Base-by-base conservation (phyloP, 208 protist species). In the Porcisia hertigi region DNA sequence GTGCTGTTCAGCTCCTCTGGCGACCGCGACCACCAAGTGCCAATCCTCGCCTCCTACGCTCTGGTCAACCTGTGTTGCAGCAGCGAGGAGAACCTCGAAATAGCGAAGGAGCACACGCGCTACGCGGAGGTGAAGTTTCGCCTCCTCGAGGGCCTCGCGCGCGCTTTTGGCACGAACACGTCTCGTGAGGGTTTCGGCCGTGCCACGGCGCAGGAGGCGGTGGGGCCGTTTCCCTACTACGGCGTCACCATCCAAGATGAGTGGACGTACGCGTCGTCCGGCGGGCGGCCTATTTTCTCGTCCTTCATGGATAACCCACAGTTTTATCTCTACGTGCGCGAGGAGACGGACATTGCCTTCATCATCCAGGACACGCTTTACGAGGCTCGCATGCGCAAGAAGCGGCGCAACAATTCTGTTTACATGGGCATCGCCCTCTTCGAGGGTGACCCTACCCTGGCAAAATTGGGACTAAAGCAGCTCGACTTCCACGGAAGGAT, bases 281-380 rank as follows among this genome's bases (percentile, higher is more conserved):
- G 94, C 52, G 94, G 94, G 59, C 86, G 94, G 4, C 94, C 94
- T 30, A 94, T 95, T 64, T 96, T 94, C 77, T 94, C 91, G 20
- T 94, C 89, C 39, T 97, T 97, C 79, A 94, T 97, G 89, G 94
- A 97, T 83, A 97, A 97, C 77, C 94, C 94, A 49, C 94, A 97
- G 86, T 96, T 97, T 73, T 88, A 94, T 64, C 83, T 97, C 12
- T 86, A 87, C 82, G 88, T 96, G 6, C 83, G 71, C 20, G 80
- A 91, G 63, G 79, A 87, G 39, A 79, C 88, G 14, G 89, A 96
- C 75, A 83, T 97, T 67, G 85, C 91, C 14, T 95, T 97, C 71
- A 91, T 97, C 67, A 94, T 97, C 62, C 92, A 95, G 69, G 94
- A 97, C 79, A 88, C 87, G 18, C 81, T 94, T 14, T 97, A 96